Evolutionary conservation across 169 alveolate genomes (phyloP).

Genomic region (Nephromyces sp.): DNA sequence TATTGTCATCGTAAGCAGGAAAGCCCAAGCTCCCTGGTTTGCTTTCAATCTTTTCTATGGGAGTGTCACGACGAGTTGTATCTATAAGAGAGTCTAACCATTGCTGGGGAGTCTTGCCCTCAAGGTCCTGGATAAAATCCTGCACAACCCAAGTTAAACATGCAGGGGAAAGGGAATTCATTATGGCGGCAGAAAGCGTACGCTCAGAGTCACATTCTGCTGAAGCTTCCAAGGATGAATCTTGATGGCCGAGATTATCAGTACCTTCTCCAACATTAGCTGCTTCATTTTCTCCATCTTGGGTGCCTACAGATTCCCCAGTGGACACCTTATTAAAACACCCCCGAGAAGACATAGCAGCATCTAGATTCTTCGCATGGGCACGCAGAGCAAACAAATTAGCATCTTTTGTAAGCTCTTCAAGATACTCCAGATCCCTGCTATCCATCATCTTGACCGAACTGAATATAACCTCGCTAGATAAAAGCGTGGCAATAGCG

Average conservation of each 20-base stretch:
- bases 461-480: slow-evolving; percentile 12
- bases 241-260: neutral
- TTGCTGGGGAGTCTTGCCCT: slow-evolving; percentile 22
- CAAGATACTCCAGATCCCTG: slow-evolving; percentile 12
- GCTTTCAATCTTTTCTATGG: slow-evolving; percentile 1
- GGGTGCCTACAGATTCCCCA: too few species aligned
- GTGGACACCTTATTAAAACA: too few species aligned
- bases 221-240: neutral
- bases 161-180: slow-evolving; percentile 15
- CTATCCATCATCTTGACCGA: slow-evolving; percentile 28
- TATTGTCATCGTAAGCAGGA: neutral
- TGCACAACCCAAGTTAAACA: slow-evolving; percentile 37
- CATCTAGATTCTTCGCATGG: slow-evolving; percentile 13
- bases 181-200: slow-evolving; percentile 2
- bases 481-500: slow-evolving; percentile 19
- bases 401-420: slow-evolving; percentile 27
- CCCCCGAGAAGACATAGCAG: neutral
- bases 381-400: slow-evolving; percentile 26
- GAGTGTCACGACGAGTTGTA: slow-evolving; percentile 17
- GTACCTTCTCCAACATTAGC: neutral
- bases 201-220: neutral
- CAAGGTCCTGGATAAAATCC: slow-evolving; percentile 31
- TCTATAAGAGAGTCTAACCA: slow-evolving; percentile 23
- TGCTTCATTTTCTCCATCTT: neutral
- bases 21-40: too few species aligned